Conservation (phyloP, 352 stramenopile genomes). For the Pythium utonaiense region DNA sequence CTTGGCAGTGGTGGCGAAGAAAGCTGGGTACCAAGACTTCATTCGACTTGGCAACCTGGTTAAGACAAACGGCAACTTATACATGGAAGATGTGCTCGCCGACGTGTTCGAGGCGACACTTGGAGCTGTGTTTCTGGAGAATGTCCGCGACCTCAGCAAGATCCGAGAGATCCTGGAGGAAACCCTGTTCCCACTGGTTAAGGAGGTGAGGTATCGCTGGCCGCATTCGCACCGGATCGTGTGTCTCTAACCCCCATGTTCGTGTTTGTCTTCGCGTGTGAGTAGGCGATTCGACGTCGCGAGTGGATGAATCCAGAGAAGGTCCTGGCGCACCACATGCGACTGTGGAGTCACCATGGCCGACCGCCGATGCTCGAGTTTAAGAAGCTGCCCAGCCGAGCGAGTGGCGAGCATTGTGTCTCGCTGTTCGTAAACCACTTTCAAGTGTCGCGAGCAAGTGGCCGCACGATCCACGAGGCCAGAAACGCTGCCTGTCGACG, state of each 20-base stretch:
- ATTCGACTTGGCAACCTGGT: constrained; percentile 64
- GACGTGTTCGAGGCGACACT: constrained; percentile 80
- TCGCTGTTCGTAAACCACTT: constrained; percentile 67
- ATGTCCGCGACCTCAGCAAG: constrained; percentile 44
- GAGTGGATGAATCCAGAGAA: constrained; percentile 84
- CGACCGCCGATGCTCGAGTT: constrained; percentile 47
- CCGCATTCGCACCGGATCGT: too few species aligned
- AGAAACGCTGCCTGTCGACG: constrained; percentile 66
- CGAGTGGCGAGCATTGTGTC: constrained; percentile 45
- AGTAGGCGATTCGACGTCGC: constrained; percentile 57
- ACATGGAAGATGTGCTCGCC: constrained; percentile 71
- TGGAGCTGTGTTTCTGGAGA: constrained; percentile 75
- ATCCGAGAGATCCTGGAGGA: constrained; percentile 63
- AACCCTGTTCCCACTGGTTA: constrained; percentile 63
- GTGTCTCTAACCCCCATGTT: too few species aligned
- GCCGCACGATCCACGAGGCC: constrained; percentile 62
- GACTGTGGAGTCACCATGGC: constrained; percentile 41
- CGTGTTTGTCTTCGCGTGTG: too few species aligned
- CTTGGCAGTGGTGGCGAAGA: constrained; percentile 51
- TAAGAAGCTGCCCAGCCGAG: constrained; percentile 30
- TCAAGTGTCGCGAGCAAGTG: constrained; percentile 52
- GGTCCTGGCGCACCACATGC: constrained; percentile 59
- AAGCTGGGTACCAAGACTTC: constrained; percentile 65
- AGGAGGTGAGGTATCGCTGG: constrained; percentile 35
- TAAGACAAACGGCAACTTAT: constrained; percentile 58